Evolutionary conservation across 2,329 filamentous ascomycete genomes (phyloP).

Genomic region (Talaromyces rugulosus): DNA sequence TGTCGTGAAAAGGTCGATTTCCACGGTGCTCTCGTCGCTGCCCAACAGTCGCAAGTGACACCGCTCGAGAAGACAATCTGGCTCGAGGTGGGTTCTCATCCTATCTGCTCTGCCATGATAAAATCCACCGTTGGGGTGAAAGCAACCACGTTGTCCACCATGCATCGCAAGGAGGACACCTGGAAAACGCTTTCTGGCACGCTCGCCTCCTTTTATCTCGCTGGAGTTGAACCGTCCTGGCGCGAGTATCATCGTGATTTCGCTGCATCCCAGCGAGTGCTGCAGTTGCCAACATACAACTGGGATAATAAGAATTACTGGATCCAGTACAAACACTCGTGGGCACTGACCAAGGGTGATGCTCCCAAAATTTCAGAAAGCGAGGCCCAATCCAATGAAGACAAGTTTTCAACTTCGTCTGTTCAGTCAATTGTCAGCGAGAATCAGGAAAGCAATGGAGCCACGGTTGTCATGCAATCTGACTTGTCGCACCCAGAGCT

Average conservation of each 20-base stretch:
- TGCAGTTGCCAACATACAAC: slow-evolving; percentile 21
- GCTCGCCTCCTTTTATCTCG: not conserved
- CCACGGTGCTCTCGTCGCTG: slow-evolving; percentile 31
- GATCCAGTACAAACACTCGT: slow-evolving; percentile 13
- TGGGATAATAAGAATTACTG: slow-evolving; percentile 26
- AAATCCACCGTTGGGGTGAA: not conserved
- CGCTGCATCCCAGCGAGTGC: slow-evolving; percentile 15
- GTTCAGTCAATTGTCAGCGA: not conserved
- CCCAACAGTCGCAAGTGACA: slow-evolving; percentile 14
- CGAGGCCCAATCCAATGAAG: not conserved
- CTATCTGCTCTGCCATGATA: slow-evolving; percentile 30
- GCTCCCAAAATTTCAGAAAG: not conserved
- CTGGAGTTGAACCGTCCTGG: slow-evolving; percentile 52
- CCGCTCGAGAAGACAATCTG: slow-evolving; percentile 28
- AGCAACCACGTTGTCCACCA: not conserved
- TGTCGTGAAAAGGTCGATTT: slow-evolving; percentile 45
- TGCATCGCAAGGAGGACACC: not conserved
- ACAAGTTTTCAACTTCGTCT: not conserved
- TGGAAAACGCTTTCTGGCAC: not conserved
- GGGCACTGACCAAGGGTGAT: not conserved
- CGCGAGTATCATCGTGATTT: slow-evolving; percentile 63
- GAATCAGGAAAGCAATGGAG: not conserved
- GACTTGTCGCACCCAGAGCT: not conserved
- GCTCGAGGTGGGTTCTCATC: slow-evolving; percentile 47
- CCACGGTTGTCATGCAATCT: not conserved